These are phyloP conservation scores for Nannochloropsis oceanica DNA, from an alignment of 108 stramenopile species.

Conservation along the genomic window DNA sequence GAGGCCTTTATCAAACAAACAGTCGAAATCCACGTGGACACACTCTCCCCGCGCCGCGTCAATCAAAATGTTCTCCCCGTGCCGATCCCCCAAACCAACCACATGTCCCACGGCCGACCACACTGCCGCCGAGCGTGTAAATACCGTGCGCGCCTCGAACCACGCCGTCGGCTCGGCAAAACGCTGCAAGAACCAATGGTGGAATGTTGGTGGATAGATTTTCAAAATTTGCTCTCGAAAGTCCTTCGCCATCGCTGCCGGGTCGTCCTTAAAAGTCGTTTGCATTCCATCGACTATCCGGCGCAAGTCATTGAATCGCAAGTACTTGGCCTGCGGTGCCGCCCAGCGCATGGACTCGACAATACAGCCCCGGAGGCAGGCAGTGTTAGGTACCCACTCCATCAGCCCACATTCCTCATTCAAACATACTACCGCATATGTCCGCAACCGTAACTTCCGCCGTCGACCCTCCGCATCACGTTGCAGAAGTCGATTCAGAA, in stretches of 20 bases:
- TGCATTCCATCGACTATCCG: background rate
- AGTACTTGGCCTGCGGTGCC: background rate
- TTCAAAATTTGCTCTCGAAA: conserved; percentile 51
- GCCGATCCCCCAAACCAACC: conserved; percentile 52
- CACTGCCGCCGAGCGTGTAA: conserved; percentile 67
- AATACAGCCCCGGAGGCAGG: conserved; percentile 60
- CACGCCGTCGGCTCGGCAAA: conserved; percentile 82
- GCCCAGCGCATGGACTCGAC: background rate
- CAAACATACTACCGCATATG: conserved; percentile 90
- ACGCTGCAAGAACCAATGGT: conserved; percentile 89
- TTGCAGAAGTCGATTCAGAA: conserved; percentile 80
- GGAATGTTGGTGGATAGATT: conserved; percentile 65
- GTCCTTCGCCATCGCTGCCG: conserved; percentile 43
- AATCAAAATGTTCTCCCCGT: conserved; percentile 94
- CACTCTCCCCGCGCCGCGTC: conserved; percentile 78
- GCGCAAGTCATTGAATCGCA: background rate
- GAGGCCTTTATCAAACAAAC: conserved; percentile 97
- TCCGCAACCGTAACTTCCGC: conserved; percentile 64
- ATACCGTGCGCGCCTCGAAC: conserved; percentile 84
- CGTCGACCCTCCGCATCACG: conserved; percentile 33
- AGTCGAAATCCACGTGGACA: conserved; percentile 91
- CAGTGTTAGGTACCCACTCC: conserved; percentile 91
- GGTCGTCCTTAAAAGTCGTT: conserved; percentile 36
- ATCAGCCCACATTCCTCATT: conserved; percentile 93
- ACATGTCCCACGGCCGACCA: conserved; percentile 95